These are phyloP conservation scores for Neonectria faginata DNA, from an alignment of 2,329 filamentous ascomycete genomes.

Conservation along the genomic window DNA sequence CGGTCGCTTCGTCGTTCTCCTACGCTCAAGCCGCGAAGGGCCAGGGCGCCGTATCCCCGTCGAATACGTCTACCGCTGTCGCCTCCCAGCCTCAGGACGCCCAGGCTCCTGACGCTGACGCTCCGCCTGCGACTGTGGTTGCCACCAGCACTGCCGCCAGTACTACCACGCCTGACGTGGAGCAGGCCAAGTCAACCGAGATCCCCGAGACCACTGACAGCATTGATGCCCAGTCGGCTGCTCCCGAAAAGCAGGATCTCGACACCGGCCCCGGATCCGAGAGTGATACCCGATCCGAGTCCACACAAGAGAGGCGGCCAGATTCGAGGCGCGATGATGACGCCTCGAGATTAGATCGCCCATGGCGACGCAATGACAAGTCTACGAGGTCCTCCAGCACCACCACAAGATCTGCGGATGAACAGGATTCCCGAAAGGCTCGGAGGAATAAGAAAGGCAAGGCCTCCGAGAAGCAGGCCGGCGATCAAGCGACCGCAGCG, in stretches of 20 bases:
- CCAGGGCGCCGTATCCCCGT: conserved; percentile 59
- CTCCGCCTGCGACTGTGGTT: conserved; percentile 41
- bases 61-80: conserved; percentile 44
- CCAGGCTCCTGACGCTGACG: conserved; percentile 45
- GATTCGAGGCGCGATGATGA: conserved; percentile 55
- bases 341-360: conserved; percentile 52
- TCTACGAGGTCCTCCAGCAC: conserved; percentile 71
- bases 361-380: conserved; percentile 57
- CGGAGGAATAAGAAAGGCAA: conserved; percentile 74
- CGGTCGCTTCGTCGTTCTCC: conserved; percentile 76
- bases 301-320: conserved; percentile 48
- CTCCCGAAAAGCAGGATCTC: conserved; percentile 50
- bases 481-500: conserved; percentile 61
- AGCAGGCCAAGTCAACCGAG: conserved; percentile 45
- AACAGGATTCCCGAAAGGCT: conserved; percentile 57
- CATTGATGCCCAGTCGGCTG: conserved; percentile 38
- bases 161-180: conserved; percentile 35
- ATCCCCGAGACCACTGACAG: conserved; percentile 41
- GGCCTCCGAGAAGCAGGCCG: conserved; percentile 54
- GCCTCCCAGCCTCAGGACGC: conserved; percentile 43
- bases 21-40: conserved; percentile 97
- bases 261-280: conserved; percentile 53
- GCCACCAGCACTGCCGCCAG: conserved; percentile 48
- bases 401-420: conserved; percentile 75
- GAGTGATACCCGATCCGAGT: conserved; percentile 52